A percentile compares a stretch with the other conserved stretches of the same genome.
phyloP scores from a whole-genome alignment of 2,329 filamentous ascomycete species.

The Penicillium brevicompactum region DNA sequence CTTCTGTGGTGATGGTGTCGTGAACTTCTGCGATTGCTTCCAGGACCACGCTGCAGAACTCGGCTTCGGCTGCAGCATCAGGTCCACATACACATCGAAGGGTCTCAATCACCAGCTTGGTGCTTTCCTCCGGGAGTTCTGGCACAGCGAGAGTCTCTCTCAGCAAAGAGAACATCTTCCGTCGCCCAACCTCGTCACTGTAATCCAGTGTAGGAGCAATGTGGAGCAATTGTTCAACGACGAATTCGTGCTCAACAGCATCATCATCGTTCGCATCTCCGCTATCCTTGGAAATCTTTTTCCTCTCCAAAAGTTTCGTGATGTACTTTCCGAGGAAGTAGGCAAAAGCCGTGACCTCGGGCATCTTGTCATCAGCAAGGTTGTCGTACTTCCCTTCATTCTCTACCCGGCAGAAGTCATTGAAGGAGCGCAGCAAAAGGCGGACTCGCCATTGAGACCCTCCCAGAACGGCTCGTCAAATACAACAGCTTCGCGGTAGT shows the following conservation, averaged over 20 bases:
- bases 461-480: slow-evolving; percentile 52
- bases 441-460: slow-evolving; percentile 69
- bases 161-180: slow-evolving; percentile 93
- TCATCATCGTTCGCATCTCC: slow-evolving; percentile 75
- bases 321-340: slow-evolving; percentile 84
- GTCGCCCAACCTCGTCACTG: slow-evolving; percentile 91
- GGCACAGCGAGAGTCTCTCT: slow-evolving; percentile 82
- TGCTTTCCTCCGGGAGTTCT: slow-evolving; percentile 88
- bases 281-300: slow-evolving; percentile 45
- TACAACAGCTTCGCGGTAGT: slow-evolving; percentile 49
- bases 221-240: slow-evolving; percentile 91
- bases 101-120: slow-evolving; percentile 80
- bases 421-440: slow-evolving; percentile 93
- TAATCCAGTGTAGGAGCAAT: slow-evolving; percentile 93
- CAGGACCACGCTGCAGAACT: slow-evolving; percentile 62
- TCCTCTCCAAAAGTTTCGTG: slow-evolving; percentile 48
- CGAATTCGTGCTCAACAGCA: slow-evolving; percentile 87
- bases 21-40: slow-evolving; percentile 97
- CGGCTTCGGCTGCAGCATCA: slow-evolving; percentile 51
- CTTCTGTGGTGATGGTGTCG: slow-evolving; percentile 78
- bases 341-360: slow-evolving; percentile 88
- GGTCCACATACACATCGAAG: slow-evolving; percentile 79
- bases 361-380: slow-evolving; percentile 87
- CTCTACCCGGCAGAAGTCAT: slow-evolving; percentile 82
- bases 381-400: slow-evolving; percentile 73